Evolutionary conservation across 2,329 filamentous ascomycete species (phyloP).

Genomic region (Pseudogymnoascus sp.): DNA sequence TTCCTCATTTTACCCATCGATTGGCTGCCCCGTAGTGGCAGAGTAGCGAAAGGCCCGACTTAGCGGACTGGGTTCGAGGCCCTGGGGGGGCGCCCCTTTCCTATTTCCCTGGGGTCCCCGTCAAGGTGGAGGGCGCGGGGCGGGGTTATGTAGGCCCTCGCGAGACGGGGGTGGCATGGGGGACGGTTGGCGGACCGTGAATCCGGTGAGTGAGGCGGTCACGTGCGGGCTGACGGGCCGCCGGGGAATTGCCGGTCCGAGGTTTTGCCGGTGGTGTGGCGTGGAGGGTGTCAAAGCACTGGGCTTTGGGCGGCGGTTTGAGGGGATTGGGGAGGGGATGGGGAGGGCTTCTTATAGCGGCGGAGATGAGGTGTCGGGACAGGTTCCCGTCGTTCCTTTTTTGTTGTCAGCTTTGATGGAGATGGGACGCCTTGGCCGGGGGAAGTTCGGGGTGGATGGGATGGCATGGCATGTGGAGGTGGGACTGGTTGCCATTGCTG

Average conservation of each 20-base stretch:
- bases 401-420: neutral
- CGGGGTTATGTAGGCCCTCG: neutral
- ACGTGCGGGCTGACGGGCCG: neutral
- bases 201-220: neutral
- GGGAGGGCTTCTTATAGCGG: neutral
- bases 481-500: neutral
- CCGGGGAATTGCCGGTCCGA: neutral
- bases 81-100: neutral
- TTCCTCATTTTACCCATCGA: neutral
- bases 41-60: slow-evolving; percentile 1
- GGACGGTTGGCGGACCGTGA: neutral
- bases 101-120: neutral
- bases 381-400: neutral
- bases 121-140: neutral
- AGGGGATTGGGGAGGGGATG: neutral
- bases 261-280: neutral
- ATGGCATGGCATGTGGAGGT: neutral
- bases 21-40: neutral
- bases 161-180: neutral
- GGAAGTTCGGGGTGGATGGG: neutral
- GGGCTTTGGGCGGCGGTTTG: neutral
- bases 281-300: neutral
- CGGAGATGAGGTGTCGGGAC: neutral
- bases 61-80: neutral
- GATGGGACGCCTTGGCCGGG: neutral